These are phyloP conservation scores for Botryotinia narcissicola DNA, from an alignment of 2,329 filamentous ascomycete genomes.

Conservation along the genomic window DNA sequence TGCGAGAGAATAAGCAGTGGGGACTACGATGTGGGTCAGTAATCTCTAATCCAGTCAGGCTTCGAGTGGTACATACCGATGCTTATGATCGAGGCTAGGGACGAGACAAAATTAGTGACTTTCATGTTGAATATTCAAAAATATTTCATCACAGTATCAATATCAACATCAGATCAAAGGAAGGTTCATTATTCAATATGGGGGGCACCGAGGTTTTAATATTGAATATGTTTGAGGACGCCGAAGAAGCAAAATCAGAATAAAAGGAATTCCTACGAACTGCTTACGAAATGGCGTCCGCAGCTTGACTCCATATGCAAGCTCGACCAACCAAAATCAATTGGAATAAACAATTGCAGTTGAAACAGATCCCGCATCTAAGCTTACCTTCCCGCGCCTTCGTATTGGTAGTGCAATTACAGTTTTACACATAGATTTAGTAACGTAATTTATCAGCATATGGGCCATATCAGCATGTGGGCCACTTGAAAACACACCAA, in stretches of 20 bases:
- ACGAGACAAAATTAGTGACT: neutral
- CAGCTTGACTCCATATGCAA: neutral
- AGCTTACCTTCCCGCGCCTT: neutral
- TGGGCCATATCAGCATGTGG: no score
- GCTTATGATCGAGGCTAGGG: neutral
- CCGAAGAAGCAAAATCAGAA: neutral
- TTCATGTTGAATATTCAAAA: conserved; percentile 3
- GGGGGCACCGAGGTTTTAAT: neutral
- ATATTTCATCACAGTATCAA: neutral
- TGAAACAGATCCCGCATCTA: conserved; percentile 7
- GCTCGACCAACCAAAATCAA: conserved; percentile 1
- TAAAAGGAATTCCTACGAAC: neutral
- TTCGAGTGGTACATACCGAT: neutral
- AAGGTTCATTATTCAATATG: neutral
- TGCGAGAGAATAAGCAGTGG: conserved; percentile 24
- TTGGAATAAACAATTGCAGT: neutral
- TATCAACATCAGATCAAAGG: neutral
- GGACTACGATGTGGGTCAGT: conserved; percentile 18
- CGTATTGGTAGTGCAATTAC: neutral
- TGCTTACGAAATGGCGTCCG: neutral
- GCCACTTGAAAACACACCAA: no score
- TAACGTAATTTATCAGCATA: no score
- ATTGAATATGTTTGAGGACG: neutral
- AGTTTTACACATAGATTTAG: neutral
- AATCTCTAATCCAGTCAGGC: neutral